Evolutionary conservation across 2,329 filamentous ascomycete species (phyloP).

Genomic region (Epichloe sp.): DNA sequence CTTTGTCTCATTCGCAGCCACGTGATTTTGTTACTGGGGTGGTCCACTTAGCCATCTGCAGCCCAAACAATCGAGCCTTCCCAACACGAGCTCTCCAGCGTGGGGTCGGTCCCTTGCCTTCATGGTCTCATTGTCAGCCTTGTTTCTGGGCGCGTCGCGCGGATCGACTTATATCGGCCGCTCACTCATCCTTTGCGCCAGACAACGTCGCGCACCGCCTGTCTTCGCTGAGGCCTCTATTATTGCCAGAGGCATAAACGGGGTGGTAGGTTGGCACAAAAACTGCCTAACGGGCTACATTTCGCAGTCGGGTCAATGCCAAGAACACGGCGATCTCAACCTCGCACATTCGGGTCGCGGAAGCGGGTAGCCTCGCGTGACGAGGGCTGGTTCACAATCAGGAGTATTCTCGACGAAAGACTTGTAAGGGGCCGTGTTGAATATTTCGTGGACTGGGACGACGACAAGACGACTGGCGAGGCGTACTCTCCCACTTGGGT

Average conservation of each 20-base stretch:
- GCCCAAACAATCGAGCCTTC: background rate
- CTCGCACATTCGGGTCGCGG: constrained; percentile 10
- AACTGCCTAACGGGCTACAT: background rate
- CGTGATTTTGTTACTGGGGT: background rate
- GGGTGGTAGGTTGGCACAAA: background rate
- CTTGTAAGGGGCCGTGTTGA: constrained; percentile 12
- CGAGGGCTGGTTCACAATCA: constrained; percentile 22
- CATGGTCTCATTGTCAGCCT: constrained; percentile 6
- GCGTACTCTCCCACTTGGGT: constrained; percentile 22
- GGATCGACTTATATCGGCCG: constrained; percentile 20
- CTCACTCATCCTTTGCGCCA: constrained; percentile 14
- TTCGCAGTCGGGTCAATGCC: constrained; percentile 19
- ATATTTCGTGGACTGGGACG: constrained; percentile 28
- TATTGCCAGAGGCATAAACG: background rate
- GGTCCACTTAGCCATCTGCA: background rate
- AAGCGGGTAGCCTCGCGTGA: constrained; percentile 9
- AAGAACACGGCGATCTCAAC: constrained; percentile 14
- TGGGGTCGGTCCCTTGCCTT: background rate
- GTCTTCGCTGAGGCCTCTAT: background rate
- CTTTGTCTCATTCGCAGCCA: background rate
- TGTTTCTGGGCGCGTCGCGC: constrained; percentile 11
- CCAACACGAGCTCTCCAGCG: background rate
- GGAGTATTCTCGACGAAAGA: constrained; percentile 23
- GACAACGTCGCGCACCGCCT: constrained; percentile 11
- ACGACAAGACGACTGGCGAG: constrained; percentile 19